Base-by-base conservation (phyloP, 2,329 filamentous ascomycete genomes). In the Domatiomyces globalis region DNA sequence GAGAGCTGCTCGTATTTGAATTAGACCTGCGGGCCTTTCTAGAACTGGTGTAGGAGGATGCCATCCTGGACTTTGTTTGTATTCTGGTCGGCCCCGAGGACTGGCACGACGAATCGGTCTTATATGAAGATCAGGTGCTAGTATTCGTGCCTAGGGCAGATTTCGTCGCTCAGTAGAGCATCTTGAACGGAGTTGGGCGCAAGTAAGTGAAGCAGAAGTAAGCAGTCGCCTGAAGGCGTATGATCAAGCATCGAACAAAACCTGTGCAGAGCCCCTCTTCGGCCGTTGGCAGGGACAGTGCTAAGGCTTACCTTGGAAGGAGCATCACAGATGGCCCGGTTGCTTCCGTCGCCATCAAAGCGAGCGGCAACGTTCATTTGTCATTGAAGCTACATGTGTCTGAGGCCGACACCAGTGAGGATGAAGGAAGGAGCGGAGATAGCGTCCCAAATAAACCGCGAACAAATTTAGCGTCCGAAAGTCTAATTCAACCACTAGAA, bases 11-110 rank as follows among this genome's bases (percentile, higher is more conserved):
- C 33, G 33, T 39, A 15, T 39, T 39, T 39, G 33, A 39, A 39
- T 10, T 39, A 39, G 33, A 15, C 33, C 55, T 60, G 44, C 53
- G 54, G 49, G 51, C 51, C 8, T 50, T 53, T 22, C 50, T 52
- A 50, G 56, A 56, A 51, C 54, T 53, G 7, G 49, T 20, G n/a
- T 52, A 58, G 29, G 54, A 49, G 42, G 51, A 48, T n/a, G 54
- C 10, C 33, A 39, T 39, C 33, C 4, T 39, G 33, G 33, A 10
- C 33, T 15, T 39, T 39, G 33, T 39, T 2, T 2, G 33, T 10
- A 39, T 39, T 39, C 15, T n/a, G n/a, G n/a, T n/a, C n/a, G n/a
- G n/a, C n/a, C n/a, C n/a, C 33, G 33, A 15, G 10, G 12, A 39
- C 33, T 2, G 33, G 33, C 33, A 39, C 33, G 22, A 6, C 22